These are phyloP conservation scores for Candida andamanensis DNA, from an alignment of 805 yeast species.

Conservation along the genomic window DNA sequence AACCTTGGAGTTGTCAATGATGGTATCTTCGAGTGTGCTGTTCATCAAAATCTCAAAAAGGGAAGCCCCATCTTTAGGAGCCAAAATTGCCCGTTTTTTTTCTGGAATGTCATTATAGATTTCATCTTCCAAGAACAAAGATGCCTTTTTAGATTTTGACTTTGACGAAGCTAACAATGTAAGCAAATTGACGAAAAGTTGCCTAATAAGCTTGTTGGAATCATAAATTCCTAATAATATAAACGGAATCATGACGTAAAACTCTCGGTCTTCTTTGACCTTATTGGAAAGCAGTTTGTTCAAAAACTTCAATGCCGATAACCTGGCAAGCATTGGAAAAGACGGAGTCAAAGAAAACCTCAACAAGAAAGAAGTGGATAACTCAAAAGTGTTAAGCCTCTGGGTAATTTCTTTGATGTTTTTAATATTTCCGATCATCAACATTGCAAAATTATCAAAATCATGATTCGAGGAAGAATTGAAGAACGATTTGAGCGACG, in stretches of 20 bases:
- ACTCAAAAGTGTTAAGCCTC: conserved; percentile 24
- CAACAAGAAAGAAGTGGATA: conserved; percentile 52
- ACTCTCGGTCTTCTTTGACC: conserved; percentile 21
- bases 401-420: conserved; percentile 3
- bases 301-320: conserved; percentile 42
- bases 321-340: conserved; percentile 54
- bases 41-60: conserved; percentile 13
- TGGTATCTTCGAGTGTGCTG: conserved; percentile 20
- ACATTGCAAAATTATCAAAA: conserved; percentile 21
- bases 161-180: conserved; percentile 1
- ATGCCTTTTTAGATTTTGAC: conserved; percentile 25
- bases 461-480: conserved; percentile 26
- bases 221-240: conserved; percentile 52
- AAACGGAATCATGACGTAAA: conserved; percentile 56
- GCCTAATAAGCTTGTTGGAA: conserved; percentile 46
- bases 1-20: conserved; percentile 24
- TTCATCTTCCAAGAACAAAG: conserved; percentile 44
- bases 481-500: conserved; percentile 16
- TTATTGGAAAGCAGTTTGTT: conserved; percentile 29
- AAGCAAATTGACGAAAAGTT: conserved; percentile 6
- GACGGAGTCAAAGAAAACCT: conserved; percentile 53
- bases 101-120: conserved; percentile 53
- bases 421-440: conserved; percentile 5
- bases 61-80: conserved; percentile 56
- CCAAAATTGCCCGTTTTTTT: conserved; percentile 47